phyloP scores from a whole-genome alignment of 2,329 filamentous ascomycete species.

The Rugonectria rugulosa region DNA sequence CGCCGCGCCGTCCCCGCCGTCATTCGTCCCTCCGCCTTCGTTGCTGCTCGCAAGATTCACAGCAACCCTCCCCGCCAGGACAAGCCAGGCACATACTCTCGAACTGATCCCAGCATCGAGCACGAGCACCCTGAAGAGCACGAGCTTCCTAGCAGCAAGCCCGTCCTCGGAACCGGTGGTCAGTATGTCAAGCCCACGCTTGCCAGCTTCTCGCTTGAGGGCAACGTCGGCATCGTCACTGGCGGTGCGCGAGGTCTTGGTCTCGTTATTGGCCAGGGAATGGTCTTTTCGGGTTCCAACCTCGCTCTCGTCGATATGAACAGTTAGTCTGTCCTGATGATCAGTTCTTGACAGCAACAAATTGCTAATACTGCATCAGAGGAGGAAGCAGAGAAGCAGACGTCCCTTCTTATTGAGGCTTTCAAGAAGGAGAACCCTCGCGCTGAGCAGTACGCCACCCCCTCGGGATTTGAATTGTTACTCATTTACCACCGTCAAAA shows the following conservation, averaged over 20 bases:
- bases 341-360: background rate
- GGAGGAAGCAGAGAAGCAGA: conserved; percentile 83
- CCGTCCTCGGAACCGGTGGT: conserved; percentile 79
- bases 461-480: background rate
- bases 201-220: conserved; percentile 85
- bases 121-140: conserved; percentile 80
- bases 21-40: conserved; percentile 33
- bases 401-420: conserved; percentile 73
- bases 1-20: conserved; percentile 35
- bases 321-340: conserved; percentile 60
- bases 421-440: conserved; percentile 84
- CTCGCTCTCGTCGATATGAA: conserved; percentile 95
- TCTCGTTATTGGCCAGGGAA: conserved; percentile 90
- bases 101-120: conserved; percentile 79
- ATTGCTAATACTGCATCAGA: conserved; percentile 57
- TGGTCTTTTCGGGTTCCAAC: conserved; percentile 87
- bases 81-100: conserved; percentile 72
- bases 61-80: conserved; percentile 45
- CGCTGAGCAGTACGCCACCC: conserved; percentile 63
- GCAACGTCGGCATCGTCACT: conserved; percentile 83
- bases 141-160: conserved; percentile 74
- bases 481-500: background rate
- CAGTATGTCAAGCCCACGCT: conserved; percentile 86
- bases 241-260: conserved; percentile 90
- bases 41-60: conserved; percentile 42